Evolutionary conservation across 2,329 filamentous ascomycete genomes (phyloP).

Genomic region (Colletotrichum sp.): DNA sequence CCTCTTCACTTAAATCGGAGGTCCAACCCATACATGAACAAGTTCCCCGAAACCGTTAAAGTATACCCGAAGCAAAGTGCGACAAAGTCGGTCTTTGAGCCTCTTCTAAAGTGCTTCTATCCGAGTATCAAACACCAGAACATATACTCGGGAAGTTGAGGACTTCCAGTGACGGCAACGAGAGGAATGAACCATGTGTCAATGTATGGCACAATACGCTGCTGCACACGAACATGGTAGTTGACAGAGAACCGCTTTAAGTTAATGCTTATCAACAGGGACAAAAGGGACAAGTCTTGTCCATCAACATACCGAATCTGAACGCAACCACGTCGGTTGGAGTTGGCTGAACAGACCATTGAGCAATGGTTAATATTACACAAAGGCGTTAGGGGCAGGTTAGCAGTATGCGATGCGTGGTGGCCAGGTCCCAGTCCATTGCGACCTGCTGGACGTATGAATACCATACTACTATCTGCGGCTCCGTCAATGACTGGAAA

Average conservation of each 20-base stretch:
- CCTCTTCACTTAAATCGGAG: not conserved
- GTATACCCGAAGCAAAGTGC: accelerated
- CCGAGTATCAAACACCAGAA: not conserved
- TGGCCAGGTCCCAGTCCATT: not conserved
- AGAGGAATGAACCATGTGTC: not conserved
- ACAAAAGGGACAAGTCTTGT: not conserved
- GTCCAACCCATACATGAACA: not conserved
- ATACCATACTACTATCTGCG: not conserved
- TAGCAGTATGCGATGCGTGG: not conserved
- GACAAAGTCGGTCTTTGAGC: not conserved
- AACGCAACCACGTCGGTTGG: not conserved
- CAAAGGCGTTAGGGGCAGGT: not conserved
- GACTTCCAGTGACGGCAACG: not conserved
- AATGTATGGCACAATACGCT: not conserved
- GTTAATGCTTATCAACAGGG: not conserved
- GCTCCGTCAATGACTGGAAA: not conserved
- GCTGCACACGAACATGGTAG: accelerated
- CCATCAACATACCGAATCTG: not conserved
- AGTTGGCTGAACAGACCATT: not conserved
- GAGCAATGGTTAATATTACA: not conserved
- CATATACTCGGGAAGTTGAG: not conserved
- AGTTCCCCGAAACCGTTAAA: not conserved
- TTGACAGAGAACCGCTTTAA: not conserved
- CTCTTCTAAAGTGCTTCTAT: not conserved
- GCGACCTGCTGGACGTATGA: not conserved